Percentiles rank a stretch among this genome's conserved stretches.
phyloP scores from a whole-genome alignment of 2,329 filamentous ascomycete genomes.

The Orbilia quercus region DNA sequence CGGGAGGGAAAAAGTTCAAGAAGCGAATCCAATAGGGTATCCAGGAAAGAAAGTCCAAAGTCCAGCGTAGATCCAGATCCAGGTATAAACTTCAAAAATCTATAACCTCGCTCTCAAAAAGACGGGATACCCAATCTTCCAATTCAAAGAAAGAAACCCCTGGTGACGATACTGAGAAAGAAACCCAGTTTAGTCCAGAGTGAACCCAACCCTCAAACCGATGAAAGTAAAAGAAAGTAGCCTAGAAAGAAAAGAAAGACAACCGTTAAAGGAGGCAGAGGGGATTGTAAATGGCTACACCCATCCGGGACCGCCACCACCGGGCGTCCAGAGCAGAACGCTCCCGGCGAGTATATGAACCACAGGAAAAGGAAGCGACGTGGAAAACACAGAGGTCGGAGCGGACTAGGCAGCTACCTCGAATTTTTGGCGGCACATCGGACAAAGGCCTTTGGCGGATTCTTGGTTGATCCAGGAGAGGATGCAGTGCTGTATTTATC shows the following conservation, averaged over 20 bases:
- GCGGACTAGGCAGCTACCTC: slow-evolving; percentile 58
- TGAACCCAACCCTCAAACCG: background rate
- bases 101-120: no score
- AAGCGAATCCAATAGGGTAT: background rate
- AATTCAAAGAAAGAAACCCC: no score
- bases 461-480: slow-evolving; percentile 96
- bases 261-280: no score
- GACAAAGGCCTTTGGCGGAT: slow-evolving; percentile 89
- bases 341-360: slow-evolving; percentile 26
- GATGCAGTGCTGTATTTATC: slow-evolving; percentile 82
- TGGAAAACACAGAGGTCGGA: slow-evolving; percentile 44
- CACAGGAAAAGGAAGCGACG: slow-evolving; percentile 37
- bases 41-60: slow-evolving; percentile 7
- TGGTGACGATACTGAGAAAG: no score
- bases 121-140: no score
- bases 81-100: slow-evolving; percentile 6
- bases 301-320: background rate
- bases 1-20: background rate
- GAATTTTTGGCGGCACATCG: slow-evolving; percentile 88
- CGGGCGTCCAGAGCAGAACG: slow-evolving; percentile 36
- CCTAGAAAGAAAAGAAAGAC: background rate
- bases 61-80: slow-evolving; percentile 31
- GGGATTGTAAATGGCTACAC: no score
- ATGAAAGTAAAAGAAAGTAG: background rate
- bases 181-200: no score